phyloP scores from a whole-genome alignment of 352 stramenopile genomes.

The Globisporangium middletonii region DNA sequence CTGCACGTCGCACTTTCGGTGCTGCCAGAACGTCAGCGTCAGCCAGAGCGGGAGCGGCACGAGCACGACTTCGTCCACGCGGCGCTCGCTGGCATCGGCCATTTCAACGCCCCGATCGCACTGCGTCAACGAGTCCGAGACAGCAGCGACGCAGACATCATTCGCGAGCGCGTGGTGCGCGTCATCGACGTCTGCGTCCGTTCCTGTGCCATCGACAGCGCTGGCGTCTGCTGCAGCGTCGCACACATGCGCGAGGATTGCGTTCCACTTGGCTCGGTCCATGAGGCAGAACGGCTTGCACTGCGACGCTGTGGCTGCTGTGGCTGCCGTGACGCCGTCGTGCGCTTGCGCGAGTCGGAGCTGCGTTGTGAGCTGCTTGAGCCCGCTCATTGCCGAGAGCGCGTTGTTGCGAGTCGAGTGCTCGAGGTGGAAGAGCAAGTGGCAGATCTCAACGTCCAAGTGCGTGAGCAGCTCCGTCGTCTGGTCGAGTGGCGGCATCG shows the following conservation, averaged over 20 bases:
- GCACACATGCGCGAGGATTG: conserved; percentile 4
- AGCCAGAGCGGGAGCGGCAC: conserved; percentile 16
- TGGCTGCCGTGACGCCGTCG: too few species aligned
- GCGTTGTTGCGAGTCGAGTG: background rate
- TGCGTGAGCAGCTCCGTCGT: background rate
- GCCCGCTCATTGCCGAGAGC: background rate
- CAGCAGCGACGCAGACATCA: background rate
- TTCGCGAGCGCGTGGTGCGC: conserved; percentile 6
- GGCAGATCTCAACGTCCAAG: conserved; percentile 15
- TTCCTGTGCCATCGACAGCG: background rate
- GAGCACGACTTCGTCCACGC: conserved; percentile 8
- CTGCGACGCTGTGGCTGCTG: too few species aligned
- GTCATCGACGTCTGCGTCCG: background rate
- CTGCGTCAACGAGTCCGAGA: too few species aligned
- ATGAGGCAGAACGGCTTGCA: conserved; percentile 7
- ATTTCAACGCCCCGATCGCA: background rate
- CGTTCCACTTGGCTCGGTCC: conserved; percentile 7
- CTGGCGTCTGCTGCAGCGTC: background rate
- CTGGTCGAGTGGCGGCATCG: background rate
- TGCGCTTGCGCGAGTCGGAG: conserved; percentile 6
- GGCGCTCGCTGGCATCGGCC: background rate
- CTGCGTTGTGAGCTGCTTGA: conserved; percentile 12
- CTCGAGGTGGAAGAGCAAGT: conserved; percentile 21
- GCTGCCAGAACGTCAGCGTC: conserved; percentile 16
- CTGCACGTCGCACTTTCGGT: background rate